A percentile compares a stretch with the other conserved stretches of the same genome.
These are phyloP conservation scores for Tephrocybe sp. DNA, from an alignment of 768 basidiomycete genomes.

Conservation along the genomic window DNA sequence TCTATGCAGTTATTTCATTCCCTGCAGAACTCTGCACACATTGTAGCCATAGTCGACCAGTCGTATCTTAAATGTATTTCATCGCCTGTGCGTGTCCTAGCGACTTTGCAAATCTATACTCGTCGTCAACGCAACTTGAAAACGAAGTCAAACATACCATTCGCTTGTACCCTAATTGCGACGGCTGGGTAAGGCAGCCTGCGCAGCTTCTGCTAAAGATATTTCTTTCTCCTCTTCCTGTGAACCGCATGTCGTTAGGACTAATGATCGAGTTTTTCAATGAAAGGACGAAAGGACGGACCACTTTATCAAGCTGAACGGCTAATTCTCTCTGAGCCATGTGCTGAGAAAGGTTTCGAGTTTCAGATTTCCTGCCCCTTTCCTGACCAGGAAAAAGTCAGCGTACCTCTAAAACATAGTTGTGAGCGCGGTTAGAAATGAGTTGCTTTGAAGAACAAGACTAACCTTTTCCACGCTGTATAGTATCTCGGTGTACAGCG, in stretches of 20 bases:
- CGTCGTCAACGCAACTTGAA: too few species aligned
- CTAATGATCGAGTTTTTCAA: neutral
- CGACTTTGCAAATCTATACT: too few species aligned
- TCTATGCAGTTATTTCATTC: neutral
- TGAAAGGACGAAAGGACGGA: slow-evolving; percentile 11
- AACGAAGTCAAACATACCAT: neutral
- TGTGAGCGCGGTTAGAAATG: too few species aligned
- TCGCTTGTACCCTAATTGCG: neutral
- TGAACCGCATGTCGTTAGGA: neutral
- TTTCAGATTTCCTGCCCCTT: too few species aligned
- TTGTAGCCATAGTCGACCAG: slow-evolving; percentile 7
- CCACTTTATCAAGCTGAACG: slow-evolving; percentile 27
- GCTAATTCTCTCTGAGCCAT: slow-evolving; percentile 31
- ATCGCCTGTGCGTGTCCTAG: too few species aligned
- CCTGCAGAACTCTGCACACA: neutral
- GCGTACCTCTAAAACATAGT: slow-evolving; percentile 36
- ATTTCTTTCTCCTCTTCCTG: slow-evolving; percentile 41
- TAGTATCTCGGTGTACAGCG: slow-evolving; percentile 51
- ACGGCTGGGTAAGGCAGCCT: slow-evolving; percentile 25
- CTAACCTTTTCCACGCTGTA: slow-evolving; percentile 58
- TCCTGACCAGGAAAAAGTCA: slow-evolving; percentile 9
- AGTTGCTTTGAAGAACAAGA: neutral
- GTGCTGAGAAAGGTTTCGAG: slow-evolving; percentile 21
- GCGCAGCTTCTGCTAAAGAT: slow-evolving; percentile 41
- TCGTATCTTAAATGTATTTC: too few species aligned